These are phyloP conservation scores for Beta macrorhiza DNA, from an alignment of 179 eudicot genomes.

Conservation along the genomic window DNA sequence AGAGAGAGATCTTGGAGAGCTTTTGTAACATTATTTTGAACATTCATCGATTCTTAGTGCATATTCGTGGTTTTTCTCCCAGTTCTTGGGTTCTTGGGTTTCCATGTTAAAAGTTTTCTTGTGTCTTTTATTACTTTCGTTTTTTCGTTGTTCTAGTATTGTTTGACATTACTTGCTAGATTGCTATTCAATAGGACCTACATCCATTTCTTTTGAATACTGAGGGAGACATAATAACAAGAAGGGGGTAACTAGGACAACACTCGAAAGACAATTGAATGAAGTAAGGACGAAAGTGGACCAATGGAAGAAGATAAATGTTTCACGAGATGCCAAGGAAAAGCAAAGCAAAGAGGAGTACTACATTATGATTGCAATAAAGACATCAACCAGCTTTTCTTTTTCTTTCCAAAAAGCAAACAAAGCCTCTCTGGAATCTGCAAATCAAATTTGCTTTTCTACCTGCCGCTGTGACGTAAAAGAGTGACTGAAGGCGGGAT, in stretches of 20 bases:
- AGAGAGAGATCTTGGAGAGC: no score
- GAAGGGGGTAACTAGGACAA: background rate
- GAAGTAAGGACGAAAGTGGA: background rate
- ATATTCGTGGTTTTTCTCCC: no score
- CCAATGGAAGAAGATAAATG: slow-evolving; percentile 6
- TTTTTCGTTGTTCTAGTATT: no score
- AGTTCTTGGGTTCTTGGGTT: no score
- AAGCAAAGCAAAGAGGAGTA: background rate
- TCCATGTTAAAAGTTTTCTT: no score
- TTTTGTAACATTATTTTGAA: no score
- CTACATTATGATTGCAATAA: background rate
- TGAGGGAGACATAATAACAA: no score
- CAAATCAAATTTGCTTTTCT: slow-evolving; percentile 4
- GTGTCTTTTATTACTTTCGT: no score
- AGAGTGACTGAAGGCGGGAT: slow-evolving; percentile 29
- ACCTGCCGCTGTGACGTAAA: background rate
- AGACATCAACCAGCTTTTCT: slow-evolving; percentile 19
- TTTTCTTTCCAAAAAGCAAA: slow-evolving; percentile 27
- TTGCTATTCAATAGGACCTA: no score
- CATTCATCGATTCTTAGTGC: no score
- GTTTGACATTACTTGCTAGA: no score
- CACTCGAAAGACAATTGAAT: background rate
- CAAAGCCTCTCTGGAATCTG: background rate
- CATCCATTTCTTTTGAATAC: no score
- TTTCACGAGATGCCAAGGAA: slow-evolving; percentile 28